Conservation (phyloP, 2,329 filamentous ascomycete species). For the Cladosporium sp. region DNA sequence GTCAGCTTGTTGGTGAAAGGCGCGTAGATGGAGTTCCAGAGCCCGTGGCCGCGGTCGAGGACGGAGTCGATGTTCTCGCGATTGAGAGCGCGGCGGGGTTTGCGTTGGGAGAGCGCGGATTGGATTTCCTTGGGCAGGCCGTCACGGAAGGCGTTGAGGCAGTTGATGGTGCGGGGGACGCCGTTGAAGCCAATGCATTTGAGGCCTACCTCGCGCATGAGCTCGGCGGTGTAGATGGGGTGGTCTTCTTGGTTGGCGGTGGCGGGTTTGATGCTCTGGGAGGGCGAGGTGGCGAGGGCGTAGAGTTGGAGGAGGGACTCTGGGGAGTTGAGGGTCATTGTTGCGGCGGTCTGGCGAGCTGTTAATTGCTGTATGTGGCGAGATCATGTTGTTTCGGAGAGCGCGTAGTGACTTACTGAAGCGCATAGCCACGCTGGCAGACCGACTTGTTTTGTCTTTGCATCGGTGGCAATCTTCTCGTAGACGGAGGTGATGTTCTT, state of each 20-base stretch:
- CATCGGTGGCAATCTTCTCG: constrained; percentile 58
- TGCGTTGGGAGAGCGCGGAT: constrained; percentile 39
- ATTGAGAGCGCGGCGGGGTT: constrained; percentile 34
- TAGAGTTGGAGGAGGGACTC: constrained; percentile 65
- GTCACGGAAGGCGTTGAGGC: constrained; percentile 65
- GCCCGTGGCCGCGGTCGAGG: constrained; percentile 53
- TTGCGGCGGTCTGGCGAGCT: constrained; percentile 62
- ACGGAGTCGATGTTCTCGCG: constrained; percentile 45
- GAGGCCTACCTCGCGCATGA: constrained; percentile 69
- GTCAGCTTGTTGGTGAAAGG: constrained; percentile 70
- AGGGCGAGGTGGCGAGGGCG: constrained; percentile 34
- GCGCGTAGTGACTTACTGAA: constrained; percentile 53
- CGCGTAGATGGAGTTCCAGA: constrained; percentile 74
- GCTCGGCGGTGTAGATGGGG: constrained; percentile 55
- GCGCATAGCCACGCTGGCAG: constrained; percentile 61
- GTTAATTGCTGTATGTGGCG: not conserved
- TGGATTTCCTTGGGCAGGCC: constrained; percentile 55
- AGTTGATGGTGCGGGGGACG: constrained; percentile 74
- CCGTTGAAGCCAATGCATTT: constrained; percentile 79
- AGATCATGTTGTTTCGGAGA: not conserved
- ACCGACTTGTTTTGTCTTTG: constrained; percentile 57
- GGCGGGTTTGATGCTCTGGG: constrained; percentile 18
- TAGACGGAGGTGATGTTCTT: constrained; percentile 60
- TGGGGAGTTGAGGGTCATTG: constrained; percentile 82
- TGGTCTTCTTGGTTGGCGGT: constrained; percentile 24